Percentiles rank a stretch among this genome's conserved stretches.
Evolutionary conservation across 192 early-diverging fungal species (phyloP).

Genomic region (Anaeromyces robustus): DNA sequence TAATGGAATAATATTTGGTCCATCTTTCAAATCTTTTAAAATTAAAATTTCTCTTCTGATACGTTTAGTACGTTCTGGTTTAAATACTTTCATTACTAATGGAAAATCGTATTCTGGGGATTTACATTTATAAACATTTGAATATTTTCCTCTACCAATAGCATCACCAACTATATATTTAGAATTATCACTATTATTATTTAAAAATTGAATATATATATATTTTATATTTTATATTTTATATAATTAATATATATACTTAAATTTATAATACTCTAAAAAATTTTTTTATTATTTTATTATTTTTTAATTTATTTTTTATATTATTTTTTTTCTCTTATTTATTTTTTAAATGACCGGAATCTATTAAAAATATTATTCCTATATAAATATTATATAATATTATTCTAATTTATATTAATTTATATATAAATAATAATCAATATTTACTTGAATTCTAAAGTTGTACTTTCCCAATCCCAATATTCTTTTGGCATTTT

Average conservation of each 20-base stretch:
- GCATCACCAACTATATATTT: background rate
- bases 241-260: no score
- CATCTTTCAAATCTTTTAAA: slow-evolving; percentile 15
- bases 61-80: slow-evolving; percentile 10
- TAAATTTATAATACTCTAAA: no score
- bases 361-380: no score
- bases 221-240: no score
- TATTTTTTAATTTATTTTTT: no score
- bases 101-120: background rate
- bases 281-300: no score
- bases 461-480: slow-evolving; percentile 88
- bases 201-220: no score
- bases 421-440: no score
- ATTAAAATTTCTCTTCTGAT: slow-evolving; percentile 21
- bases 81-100: slow-evolving; percentile 14
- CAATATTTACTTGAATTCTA: slow-evolving; percentile 74
- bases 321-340: no score
- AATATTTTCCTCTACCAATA: background rate
- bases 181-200: background rate
- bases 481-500: slow-evolving; percentile 74
- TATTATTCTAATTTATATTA: no score
- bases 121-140: background rate
- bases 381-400: no score
- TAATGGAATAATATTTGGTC: slow-evolving; percentile 20
- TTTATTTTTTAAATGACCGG: no score